phyloP scores from a whole-genome alignment of 1,139 yeast genomes.

The Yamadazyma epiphylla region DNA sequence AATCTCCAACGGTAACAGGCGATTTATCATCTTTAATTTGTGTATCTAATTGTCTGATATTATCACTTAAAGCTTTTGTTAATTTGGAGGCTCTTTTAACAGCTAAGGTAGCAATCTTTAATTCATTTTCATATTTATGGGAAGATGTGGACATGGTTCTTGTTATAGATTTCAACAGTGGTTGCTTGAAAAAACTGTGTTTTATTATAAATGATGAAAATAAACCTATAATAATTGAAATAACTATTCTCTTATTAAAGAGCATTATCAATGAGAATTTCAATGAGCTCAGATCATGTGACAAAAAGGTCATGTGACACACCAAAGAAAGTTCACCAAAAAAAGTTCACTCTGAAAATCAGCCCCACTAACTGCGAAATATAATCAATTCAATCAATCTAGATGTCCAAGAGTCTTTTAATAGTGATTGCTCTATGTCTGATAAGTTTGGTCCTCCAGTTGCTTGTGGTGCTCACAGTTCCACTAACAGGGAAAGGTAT shows the following conservation, averaged over 20 bases:
- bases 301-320: no score
- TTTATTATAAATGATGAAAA: not conserved
- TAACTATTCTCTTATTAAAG: not conserved
- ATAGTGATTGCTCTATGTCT: slow-evolving; percentile 19
- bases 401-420: slow-evolving; percentile 26
- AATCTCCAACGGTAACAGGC: slow-evolving; percentile 96
- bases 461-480: slow-evolving; percentile 41
- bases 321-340: no score
- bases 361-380: no score
- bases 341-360: no score
- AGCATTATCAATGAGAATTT: not conserved
- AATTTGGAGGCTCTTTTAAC: slow-evolving; percentile 82
- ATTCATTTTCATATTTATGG: slow-evolving; percentile 50
- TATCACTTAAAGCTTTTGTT: slow-evolving; percentile 68
- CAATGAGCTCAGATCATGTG: not conserved
- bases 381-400: no score
- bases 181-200: not conserved
- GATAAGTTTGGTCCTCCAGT: slow-evolving; percentile 33
- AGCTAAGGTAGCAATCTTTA: slow-evolving; percentile 78
- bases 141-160: slow-evolving; percentile 8
- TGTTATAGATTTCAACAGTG: not conserved
- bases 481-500: slow-evolving; percentile 31
- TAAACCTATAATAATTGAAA: not conserved
- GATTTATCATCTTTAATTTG: slow-evolving; percentile 84
- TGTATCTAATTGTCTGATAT: slow-evolving; percentile 58